Percentiles rank a stretch among this genome's conserved stretches.
Conservation (phyloP, 345 rosid genomes). For the Chamaenerion angustifolium region DNA sequence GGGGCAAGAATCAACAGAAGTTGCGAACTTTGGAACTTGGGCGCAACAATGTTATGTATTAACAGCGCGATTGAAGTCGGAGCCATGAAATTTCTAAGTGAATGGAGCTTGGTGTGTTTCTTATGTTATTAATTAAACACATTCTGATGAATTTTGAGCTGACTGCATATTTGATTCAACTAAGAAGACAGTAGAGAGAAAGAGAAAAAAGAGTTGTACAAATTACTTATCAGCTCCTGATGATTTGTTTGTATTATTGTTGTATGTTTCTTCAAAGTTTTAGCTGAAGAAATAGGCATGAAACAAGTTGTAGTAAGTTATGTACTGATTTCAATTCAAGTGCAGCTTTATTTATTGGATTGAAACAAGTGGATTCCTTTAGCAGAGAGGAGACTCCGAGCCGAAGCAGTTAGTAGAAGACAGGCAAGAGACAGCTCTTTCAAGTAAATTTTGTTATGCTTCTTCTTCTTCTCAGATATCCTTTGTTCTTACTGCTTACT, state of each 20-base stretch:
- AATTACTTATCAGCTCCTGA: constrained; percentile 26
- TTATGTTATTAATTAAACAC: background rate
- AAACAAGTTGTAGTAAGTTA: constrained; percentile 13
- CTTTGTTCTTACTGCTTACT: constrained; percentile 20
- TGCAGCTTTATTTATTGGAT: constrained; percentile 3
- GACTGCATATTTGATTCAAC: constrained; percentile 17
- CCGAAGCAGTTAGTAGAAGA: constrained; percentile 71
- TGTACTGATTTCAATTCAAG: constrained; percentile 8
- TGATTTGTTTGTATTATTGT: background rate
- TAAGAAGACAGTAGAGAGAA: constrained; percentile 3
- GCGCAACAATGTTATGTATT: background rate
- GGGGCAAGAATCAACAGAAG: no score
- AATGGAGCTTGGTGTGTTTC: background rate
- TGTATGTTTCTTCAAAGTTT: constrained; percentile 35
- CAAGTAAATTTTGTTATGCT: constrained; percentile 65
- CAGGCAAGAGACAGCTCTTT: constrained; percentile 82
- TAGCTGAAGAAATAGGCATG: constrained; percentile 30
- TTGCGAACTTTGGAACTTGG: no score
- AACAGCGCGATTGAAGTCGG: constrained; percentile 53
- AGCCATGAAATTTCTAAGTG: constrained; percentile 26
- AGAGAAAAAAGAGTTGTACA: constrained; percentile 25
- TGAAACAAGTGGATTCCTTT: constrained; percentile 95
- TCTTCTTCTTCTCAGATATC: constrained; percentile 19
- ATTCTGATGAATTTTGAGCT: constrained; percentile 9
- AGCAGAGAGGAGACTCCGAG: constrained; percentile 80